Evolutionary conservation across 768 basidiomycete species (phyloP), one percentile per base, ranked within the genome.

Genomic region (Tricholoma hemisulphureum): DNA sequence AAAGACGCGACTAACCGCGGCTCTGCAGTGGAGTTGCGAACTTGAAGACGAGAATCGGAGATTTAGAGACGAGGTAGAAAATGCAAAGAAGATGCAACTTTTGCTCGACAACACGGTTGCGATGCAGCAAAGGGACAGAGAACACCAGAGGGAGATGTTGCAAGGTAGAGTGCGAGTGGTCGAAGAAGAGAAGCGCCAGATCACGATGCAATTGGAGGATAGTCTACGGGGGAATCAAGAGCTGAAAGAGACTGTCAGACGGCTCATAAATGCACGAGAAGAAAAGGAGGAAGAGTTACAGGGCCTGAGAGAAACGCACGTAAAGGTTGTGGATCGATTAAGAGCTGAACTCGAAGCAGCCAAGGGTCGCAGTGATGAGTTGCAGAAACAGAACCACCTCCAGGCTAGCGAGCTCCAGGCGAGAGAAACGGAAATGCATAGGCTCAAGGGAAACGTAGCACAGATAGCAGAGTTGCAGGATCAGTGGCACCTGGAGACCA

Each of bases 401-500:
- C 58, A 58, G 24, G 49, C 21, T 3, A 48, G 20, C 23, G 52
- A 61, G 28, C 41, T 65, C 21, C 55, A 56, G 16, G 53, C 21
- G 31, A 56, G 52, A 49, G 58, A 63, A 18, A 58, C 62, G 23
- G 50, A 63, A 31, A 41, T 63, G 48, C 48, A 53, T n/a, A 58
- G 35, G n/a, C 55, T 60, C 9, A 60, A 61, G 46, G 50, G 51
- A 31, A 31, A 48, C 18, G 48, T 49, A 3, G 53, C 41, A 23
- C 60, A 57, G 9, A 32, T 49, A 32, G n/a, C 49, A 20, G 52
- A 53, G 29, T 24, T 31, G 16, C 54, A 37, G 52, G 61, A 65
- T 45, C 58, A 61, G 20, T 32, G 56, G 18, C 69, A 68, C 51
- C 53, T 67, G 50, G 61, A 61, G 14, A 62, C 61, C 28, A 60